Evolutionary conservation across 2,329 filamentous ascomycete genomes (phyloP).

Genomic region (Sclerotinia minor): DNA sequence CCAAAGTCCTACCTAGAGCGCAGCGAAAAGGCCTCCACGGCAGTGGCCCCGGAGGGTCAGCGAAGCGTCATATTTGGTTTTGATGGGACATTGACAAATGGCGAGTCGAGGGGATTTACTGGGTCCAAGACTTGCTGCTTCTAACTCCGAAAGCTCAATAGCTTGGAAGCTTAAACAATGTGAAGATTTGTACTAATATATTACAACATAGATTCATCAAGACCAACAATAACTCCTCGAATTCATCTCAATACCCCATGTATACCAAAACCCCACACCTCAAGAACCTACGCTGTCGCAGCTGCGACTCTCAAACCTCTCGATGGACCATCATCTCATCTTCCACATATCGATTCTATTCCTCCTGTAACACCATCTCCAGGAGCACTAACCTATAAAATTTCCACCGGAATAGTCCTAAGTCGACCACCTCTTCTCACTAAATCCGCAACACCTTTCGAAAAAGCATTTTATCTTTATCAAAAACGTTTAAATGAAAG

Average conservation of each 20-base stretch:
- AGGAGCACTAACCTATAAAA: conserved; percentile 42
- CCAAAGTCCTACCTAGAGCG: no score
- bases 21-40: no score
- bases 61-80: no score
- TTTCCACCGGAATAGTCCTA: conserved; percentile 73
- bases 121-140: neutral
- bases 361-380: conserved; percentile 34
- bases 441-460: conserved; percentile 79
- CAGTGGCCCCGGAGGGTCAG: no score
- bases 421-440: conserved; percentile 88
- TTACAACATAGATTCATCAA: neutral
- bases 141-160: no score
- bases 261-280: conserved; percentile 24
- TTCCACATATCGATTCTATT: conserved; percentile 41
- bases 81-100: no score
- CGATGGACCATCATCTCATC: conserved; percentile 39
- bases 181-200: neutral
- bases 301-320: conserved; percentile 36
- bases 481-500: conserved; percentile 96
- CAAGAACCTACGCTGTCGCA: conserved; percentile 37
- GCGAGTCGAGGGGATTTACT: no score
- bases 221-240: neutral
- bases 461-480: conserved; percentile 93
- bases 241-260: neutral
- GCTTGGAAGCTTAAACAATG: neutral